These are phyloP conservation scores for Eucalyptus curtisii DNA, from an alignment of 345 rosid species.

Conservation along the genomic window DNA sequence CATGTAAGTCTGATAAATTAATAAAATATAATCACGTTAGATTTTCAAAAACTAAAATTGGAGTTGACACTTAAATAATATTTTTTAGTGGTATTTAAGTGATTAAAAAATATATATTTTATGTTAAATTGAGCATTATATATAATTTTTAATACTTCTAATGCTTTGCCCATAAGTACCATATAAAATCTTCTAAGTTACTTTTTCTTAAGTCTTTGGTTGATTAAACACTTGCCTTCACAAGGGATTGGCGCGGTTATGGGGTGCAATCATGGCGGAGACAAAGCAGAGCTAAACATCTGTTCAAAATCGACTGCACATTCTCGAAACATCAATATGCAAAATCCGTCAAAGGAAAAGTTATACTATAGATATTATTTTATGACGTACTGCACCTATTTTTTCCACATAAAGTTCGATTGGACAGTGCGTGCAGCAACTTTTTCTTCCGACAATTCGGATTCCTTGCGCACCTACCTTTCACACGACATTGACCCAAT, in stretches of 20 bases:
- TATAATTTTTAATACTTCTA: fast-evolving
- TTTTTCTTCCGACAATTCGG: not conserved
- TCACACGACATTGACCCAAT: not conserved
- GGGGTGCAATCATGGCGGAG: not conserved
- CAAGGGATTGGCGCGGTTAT: not conserved
- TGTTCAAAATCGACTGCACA: not conserved
- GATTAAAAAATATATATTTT: too few species aligned
- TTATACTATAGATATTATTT: not conserved
- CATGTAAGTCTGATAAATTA: fast-evolving
- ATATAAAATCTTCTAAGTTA: too few species aligned
- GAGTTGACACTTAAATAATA: too few species aligned
- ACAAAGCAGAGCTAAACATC: not conserved
- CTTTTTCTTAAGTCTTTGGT: too few species aligned
- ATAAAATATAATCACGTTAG: too few species aligned
- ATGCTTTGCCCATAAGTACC: too few species aligned
- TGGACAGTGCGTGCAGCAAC: not conserved
- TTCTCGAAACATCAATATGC: not conserved
- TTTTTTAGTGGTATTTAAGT: too few species aligned
- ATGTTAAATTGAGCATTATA: fast-evolving
- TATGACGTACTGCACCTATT: not conserved
- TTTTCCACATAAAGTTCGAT: not conserved
- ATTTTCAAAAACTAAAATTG: fast-evolving
- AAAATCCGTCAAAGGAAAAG: not conserved
- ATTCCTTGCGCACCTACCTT: not conserved
- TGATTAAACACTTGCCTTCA: not conserved